phyloP scores from a whole-genome alignment of 179 eudicot genomes.

The Carnegiea gigantea region DNA sequence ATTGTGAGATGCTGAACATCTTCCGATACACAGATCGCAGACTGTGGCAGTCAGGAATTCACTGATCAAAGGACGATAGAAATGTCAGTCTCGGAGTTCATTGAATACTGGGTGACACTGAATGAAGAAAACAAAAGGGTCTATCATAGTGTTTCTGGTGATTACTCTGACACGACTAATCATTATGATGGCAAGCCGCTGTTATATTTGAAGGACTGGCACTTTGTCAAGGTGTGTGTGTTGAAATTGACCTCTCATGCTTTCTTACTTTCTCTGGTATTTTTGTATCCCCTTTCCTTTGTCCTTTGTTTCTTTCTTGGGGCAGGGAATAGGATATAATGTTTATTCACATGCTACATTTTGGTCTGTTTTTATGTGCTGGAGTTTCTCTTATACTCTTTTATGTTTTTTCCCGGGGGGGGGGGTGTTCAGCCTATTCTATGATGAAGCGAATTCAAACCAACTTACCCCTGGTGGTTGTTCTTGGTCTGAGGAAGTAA shows the following conservation, averaged over 20 bases:
- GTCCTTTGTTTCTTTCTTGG: neutral
- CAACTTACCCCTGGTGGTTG: no score
- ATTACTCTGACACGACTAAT: conserved; percentile 13
- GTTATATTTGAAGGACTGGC: conserved; percentile 96
- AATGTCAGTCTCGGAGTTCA: conserved; percentile 84
- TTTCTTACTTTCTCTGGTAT: neutral
- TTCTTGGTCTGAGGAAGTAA: no score
- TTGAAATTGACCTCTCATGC: conserved; percentile 5
- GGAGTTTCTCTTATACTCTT: no score
- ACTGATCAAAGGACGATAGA: conserved; percentile 72
- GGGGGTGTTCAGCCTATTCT: no score
- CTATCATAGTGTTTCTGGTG: conserved; percentile 20
- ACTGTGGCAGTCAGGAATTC: conserved; percentile 68
- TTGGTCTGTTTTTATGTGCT: no score
- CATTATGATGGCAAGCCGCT: conserved; percentile 38
- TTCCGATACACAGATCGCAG: conserved; percentile 65
- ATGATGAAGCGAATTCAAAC: no score
- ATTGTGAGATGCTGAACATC: neutral
- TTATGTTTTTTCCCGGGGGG: no score
- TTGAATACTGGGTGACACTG: conserved; percentile 54
- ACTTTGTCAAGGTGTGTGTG: conserved; percentile 84
- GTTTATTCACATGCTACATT: no score
- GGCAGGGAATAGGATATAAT: no score
- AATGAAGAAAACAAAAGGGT: conserved; percentile 22
- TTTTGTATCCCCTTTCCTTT: neutral